phyloP scores from a whole-genome alignment of 208 protist genomes.

The Crithidia sp. region DNA sequence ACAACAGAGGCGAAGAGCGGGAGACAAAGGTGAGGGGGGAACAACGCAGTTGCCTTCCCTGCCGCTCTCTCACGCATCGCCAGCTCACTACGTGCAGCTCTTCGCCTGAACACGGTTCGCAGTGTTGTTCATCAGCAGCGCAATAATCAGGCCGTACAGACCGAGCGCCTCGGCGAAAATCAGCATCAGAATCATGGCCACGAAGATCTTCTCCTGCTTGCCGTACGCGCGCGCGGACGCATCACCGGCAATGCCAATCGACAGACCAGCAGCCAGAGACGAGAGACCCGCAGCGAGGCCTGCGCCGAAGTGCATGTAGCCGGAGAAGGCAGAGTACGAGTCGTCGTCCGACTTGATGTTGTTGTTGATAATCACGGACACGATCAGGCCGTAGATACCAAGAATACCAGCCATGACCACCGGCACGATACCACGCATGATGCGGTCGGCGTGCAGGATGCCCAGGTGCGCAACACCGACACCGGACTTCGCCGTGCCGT shows the following conservation, averaged over 20 bases:
- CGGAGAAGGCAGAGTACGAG: constrained; percentile 74
- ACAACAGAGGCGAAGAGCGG: no score
- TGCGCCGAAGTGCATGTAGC: constrained; percentile 89
- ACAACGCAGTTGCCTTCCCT: no score
- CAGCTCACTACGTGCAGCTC: constrained; percentile 14
- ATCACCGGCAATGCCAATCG: constrained; percentile 99
- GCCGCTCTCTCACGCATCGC: not conserved
- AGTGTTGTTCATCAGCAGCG: constrained; percentile 94
- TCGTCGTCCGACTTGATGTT: constrained; percentile 79
- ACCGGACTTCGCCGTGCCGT: constrained; percentile 98
- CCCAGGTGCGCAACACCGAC: constrained; percentile 98
- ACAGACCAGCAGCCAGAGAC: constrained; percentile 97
- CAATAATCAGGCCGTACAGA: constrained; percentile 99
- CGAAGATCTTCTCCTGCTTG: constrained; percentile 98
- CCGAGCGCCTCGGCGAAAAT: constrained; percentile 99
- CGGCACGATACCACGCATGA: constrained; percentile 95
- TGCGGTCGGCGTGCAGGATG: constrained; percentile 95
- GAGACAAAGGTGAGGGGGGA: no score
- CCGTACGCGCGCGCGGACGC: constrained; percentile 90
- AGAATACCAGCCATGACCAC: constrained; percentile 97
- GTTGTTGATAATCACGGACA: constrained; percentile 97
- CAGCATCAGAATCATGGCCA: constrained; percentile 99
- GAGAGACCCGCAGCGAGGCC: constrained; percentile 95
- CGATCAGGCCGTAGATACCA: constrained; percentile 99
- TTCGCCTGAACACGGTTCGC: constrained; percentile 67